phyloP scores from a whole-genome alignment of 768 basidiomycete species.

The Dictyophora rubrovolvata region DNA sequence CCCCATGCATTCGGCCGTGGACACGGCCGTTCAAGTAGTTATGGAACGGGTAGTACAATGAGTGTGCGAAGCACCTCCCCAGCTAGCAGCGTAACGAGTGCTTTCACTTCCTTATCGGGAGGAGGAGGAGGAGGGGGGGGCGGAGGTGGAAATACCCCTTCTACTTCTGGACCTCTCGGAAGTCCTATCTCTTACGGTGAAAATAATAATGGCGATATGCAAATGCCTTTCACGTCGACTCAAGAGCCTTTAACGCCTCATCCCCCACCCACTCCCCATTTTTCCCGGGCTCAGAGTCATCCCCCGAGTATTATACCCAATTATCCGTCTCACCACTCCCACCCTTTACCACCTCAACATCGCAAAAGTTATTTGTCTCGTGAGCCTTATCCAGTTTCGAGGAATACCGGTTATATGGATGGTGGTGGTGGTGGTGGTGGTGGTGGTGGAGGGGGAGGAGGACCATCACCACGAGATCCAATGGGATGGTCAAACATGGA shows the following conservation, averaged over 20 bases:
- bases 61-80: conserved; percentile 8
- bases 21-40: conserved; percentile 6
- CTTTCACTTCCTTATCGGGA: conserved; percentile 9
- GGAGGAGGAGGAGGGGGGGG: not conserved
- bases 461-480: not conserved
- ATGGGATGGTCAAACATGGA: not conserved
- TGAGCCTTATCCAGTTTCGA: not conserved
- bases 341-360: not conserved
- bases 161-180: not conserved
- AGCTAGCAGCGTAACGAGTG: conserved; percentile 5
- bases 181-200: conserved; percentile 2
- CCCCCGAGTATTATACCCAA: conserved; percentile 4
- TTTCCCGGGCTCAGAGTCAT: conserved; percentile 1
- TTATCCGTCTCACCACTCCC: not conserved
- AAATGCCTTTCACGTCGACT: not conserved
- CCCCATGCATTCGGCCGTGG: conserved; percentile 1
- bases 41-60: conserved; percentile 6
- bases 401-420: not conserved
- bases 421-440: not conserved
- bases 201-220: not conserved
- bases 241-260: not conserved
- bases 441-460: no score
- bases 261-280: not conserved
- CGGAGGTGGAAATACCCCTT: conserved; percentile 1
- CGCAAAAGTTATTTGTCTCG: not conserved